Evolutionary conservation across 2,329 filamentous ascomycete species (phyloP), one percentile per base, ranked within the genome.

Genomic region (Colletotrichum tropicicola): DNA sequence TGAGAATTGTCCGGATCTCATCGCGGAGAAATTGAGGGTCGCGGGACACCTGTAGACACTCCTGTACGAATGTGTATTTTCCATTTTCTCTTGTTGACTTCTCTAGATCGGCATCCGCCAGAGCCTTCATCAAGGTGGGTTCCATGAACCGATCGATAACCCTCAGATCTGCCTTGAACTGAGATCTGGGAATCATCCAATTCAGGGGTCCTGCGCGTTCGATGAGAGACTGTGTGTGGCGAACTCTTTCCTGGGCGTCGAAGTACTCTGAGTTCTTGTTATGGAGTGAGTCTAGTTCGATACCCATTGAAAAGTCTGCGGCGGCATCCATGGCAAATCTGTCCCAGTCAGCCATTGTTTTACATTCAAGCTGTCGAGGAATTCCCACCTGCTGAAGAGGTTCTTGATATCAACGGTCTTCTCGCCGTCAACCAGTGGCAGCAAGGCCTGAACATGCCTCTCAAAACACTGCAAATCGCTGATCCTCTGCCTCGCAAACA

Each of bases 21-120:
- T 94, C 91, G n/a, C 92, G 89, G 23, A 94, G 84, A 9, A 90
- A 83, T 27, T 82, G 82, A 1, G 79, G 77, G 57, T 86, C 80
- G 10, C 89, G 86, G 0, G 92, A 94, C 74, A 89, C 89, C n/a
- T 83, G 83, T 15, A n/a, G 83, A 83, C 19, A 91, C 90, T 90
- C 90, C 73, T 94, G 89, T n/a, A 94, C 83, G 77, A 95, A 93
- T 1, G 89, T 93, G 70, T 92, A 91, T 47, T 84, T 83, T 49
- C 83, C 83, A 35, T 53, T 27, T 2, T 52, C 47, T 21, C 12
- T 45, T 70, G 85, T 81, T 71, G 90, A 89, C 70, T 90, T 89
- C 68, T 90, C 86, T 63, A 91, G 87, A 1, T 93, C 83, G 71
- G 93, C 91, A 8, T 85, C 83, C 0, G 83, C 82, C 0, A 87